Base-by-base conservation (phyloP, 2,329 filamentous ascomycete species). In the Colletotrichum sp. region DNA sequence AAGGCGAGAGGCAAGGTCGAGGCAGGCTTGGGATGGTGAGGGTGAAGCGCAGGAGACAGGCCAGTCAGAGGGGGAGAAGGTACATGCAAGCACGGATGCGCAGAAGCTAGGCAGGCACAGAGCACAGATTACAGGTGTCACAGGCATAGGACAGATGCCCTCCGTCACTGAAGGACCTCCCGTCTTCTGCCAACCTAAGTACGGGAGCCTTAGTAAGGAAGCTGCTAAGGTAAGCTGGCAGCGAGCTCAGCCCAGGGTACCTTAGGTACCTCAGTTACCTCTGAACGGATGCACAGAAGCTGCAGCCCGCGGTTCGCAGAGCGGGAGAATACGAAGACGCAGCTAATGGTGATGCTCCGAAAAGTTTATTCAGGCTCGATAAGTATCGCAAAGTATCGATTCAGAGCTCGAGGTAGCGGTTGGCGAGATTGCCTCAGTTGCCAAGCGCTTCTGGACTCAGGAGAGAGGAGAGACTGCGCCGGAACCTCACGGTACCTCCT, bases 391-490 rank as follows among this genome's bases (percentile, higher is more conserved):
- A 44, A 44, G 73, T 76, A 68, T 59, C 8, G 24, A 28, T 28
- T 24, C 15, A 26, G 26, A 59, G 55, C 21, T 59, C 6, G 26
- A 30, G 34, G 34, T 18, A 64, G 28, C 59, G 34, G 70, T 71
- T 68, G 55, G 73, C 73, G 73, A 76, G 73, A 76, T 76, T 76
- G 70, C 64, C 57, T 49, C 59, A 76, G 34, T 49, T 62, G 73
- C 74, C 70, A 76, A 76, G 70, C 65, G 65, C 74, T 69, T 76
- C 70, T 76, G 70, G 74, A 74, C 70, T 76, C 74, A 74, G 71
- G 74, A 74, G 70, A 73, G 73, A 69, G 71, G 64, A 74, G 73
- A 74, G 34, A 69, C 74, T 64, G 74, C 59, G 59, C 74, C 34
- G 71, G 57, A 76, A 44, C 74, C 59, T 69, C 15, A 49, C 21